Evolutionary conservation across 1,284 basidiomycete species (phyloP).

Genomic region (Fistulinella cinereoalba): DNA sequence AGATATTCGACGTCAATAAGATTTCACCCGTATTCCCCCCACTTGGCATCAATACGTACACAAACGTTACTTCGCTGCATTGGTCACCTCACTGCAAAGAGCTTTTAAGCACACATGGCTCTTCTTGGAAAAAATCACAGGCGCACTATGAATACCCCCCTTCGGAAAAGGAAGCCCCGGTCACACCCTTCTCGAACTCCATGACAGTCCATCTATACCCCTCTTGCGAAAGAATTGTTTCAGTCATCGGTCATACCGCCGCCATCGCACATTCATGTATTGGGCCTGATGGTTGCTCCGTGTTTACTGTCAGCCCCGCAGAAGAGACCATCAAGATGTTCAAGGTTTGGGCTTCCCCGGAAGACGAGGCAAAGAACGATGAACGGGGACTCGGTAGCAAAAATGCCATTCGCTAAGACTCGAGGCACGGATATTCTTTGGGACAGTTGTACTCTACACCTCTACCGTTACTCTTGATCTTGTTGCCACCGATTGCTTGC

Average conservation of each 20-base stretch:
- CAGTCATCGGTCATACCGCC: conserved; percentile 31
- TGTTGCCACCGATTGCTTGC: conserved; percentile 1
- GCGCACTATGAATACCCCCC: conserved; percentile 15
- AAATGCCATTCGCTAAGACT: conserved; percentile 31
- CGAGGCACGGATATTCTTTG: no score
- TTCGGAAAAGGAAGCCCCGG: conserved; percentile 21
- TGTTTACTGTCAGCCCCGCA: conserved; percentile 42
- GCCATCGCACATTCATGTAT: conserved; percentile 35
- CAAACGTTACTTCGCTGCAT: conserved; percentile 77
- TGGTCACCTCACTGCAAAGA: conserved; percentile 88
- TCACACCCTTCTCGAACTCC: conserved; percentile 38
- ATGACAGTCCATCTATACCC: conserved; percentile 59
- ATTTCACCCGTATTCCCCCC: conserved; percentile 36
- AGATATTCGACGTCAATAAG: conserved; percentile 66
- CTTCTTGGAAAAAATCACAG: conserved; percentile 35
- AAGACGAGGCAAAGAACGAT: conserved; percentile 15
- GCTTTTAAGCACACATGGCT: conserved; percentile 82
- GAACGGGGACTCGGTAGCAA: conserved; percentile 25
- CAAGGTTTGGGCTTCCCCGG: conserved; percentile 33
- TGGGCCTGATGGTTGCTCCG: conserved; percentile 35
- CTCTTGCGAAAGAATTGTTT: conserved; percentile 38
- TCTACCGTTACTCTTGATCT: conserved; percentile 4
- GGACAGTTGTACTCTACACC: neutral
- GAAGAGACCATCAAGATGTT: conserved; percentile 40
- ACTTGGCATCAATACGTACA: conserved; percentile 45